A percentile compares a stretch with the other conserved stretches of the same genome.
Evolutionary conservation across 805 yeast species (phyloP).

Genomic region (Saturnispora diversa): DNA sequence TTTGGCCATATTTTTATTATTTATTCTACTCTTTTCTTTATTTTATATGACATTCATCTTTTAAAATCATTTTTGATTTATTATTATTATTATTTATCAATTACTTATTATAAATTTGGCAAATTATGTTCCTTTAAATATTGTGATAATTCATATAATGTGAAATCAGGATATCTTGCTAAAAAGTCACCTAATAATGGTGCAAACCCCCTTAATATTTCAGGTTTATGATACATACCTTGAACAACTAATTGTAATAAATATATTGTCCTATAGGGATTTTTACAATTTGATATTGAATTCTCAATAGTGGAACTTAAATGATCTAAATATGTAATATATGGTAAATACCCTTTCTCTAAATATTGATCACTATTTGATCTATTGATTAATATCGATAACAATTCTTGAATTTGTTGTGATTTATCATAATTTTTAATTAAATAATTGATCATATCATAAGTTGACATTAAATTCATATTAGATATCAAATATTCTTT

Average conservation of each 20-base stretch:
- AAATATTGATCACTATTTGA: slow-evolving; percentile 3
- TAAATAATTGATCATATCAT: slow-evolving; percentile 2
- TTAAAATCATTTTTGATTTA: not conserved
- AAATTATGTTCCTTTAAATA: slow-evolving; percentile 8
- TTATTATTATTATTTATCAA: no score
- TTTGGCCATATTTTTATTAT: no score
- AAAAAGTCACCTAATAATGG: slow-evolving; percentile 9
- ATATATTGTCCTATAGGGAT: slow-evolving; percentile 10
- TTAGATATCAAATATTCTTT: not conserved
- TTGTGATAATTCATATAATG: slow-evolving; percentile 10
- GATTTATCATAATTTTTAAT: slow-evolving; percentile 9
- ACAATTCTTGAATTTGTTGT: slow-evolving; percentile 7
- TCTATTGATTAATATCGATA: slow-evolving; percentile 7
- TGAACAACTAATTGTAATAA: slow-evolving; percentile 7
- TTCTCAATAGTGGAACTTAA: slow-evolving; percentile 6
- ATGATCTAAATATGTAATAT: slow-evolving; percentile 14
- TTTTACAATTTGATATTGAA: slow-evolving; percentile 8
- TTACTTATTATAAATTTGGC: slow-evolving; percentile 1
- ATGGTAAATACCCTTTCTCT: slow-evolving; percentile 11
- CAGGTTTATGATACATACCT: slow-evolving; percentile 10
- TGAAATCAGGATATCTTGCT: slow-evolving; percentile 11
- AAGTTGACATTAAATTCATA: slow-evolving; percentile 2
- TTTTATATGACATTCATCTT: no score
- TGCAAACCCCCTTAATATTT: slow-evolving; percentile 3
- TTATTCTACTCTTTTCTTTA: no score